These are phyloP conservation scores for Lachnellula willkommii DNA, from an alignment of 2,329 filamentous ascomycete genomes.

Conservation along the genomic window DNA sequence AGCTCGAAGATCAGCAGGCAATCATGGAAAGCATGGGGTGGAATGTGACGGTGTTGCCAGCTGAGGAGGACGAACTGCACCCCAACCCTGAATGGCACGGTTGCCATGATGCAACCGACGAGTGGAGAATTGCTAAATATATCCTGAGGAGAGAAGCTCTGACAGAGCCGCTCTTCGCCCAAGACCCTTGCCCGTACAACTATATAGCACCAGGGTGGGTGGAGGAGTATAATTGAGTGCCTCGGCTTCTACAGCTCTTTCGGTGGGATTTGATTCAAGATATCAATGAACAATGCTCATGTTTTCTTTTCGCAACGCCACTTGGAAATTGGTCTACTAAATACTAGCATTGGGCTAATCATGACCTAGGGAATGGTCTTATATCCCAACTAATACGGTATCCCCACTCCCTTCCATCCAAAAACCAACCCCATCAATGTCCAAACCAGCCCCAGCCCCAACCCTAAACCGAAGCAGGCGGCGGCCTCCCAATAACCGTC, in stretches of 20 bases:
- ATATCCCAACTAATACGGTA: not conserved
- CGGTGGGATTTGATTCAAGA: not conserved
- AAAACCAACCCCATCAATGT: not conserved
- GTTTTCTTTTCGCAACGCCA: no score
- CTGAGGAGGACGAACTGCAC: not conserved
- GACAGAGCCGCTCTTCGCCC: not conserved
- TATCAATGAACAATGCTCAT: not conserved
- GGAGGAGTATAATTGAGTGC: not conserved
- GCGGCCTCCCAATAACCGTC: constrained; percentile 7
- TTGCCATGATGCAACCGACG: not conserved
- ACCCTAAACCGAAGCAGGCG: no score
- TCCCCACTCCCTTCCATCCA: not conserved
- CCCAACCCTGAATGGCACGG: not conserved
- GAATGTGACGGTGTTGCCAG: not conserved
- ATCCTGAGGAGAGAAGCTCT: constrained; percentile 1
- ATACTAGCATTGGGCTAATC: no score
- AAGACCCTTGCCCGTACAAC: constrained; percentile 1
- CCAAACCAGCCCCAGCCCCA: not conserved
- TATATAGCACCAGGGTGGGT: not conserved
- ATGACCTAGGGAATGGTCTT: no score
- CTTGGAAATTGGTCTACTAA: no score
- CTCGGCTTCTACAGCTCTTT: not conserved
- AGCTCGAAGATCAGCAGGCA: constrained; percentile 6
- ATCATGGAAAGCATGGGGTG: constrained; percentile 5
- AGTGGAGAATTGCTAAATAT: constrained; percentile 3